Evolutionary conservation across 2,329 filamentous ascomycete genomes (phyloP).

Genomic region (Zymoseptoria pseudotritici): DNA sequence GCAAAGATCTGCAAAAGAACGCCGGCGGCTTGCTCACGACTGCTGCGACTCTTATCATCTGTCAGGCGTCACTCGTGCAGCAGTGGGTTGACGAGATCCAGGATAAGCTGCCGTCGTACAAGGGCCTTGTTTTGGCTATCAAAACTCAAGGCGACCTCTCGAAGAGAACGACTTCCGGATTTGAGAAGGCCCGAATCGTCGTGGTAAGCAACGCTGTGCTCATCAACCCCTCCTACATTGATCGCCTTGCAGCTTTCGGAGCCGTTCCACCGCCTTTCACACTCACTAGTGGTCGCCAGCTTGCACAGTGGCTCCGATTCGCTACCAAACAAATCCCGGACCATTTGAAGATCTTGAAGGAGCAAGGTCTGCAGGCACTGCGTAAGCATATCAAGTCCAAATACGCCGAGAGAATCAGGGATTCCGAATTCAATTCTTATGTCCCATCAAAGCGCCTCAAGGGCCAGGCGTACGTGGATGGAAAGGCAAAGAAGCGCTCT

Average conservation of each 20-base stretch:
- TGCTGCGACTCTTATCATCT: conserved; percentile 54
- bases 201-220: conserved; percentile 49
- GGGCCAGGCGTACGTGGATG: conserved; percentile 17
- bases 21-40: conserved; percentile 34
- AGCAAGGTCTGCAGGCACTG: conserved; percentile 28
- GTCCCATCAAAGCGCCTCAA: conserved; percentile 28
- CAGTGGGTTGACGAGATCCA: conserved; percentile 54
- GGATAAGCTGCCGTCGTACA: conserved; percentile 27
- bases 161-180: conserved; percentile 33
- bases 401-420: conserved; percentile 6
- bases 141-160: conserved; percentile 16
- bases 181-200: conserved; percentile 48
- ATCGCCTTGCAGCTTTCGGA: conserved; percentile 28
- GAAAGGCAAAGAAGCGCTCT: conserved; percentile 7
- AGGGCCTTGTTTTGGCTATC: conserved; percentile 37
- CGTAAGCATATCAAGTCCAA: conserved; percentile 20
- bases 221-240: conserved; percentile 41
- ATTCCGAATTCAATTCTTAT: conserved; percentile 27
- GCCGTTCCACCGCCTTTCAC: conserved; percentile 11
- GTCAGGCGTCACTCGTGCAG: conserved; percentile 46
- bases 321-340: conserved; percentile 36
- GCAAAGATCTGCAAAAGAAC: conserved; percentile 2
- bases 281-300: conserved; percentile 32
- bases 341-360: conserved; percentile 34
- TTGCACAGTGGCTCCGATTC: conserved; percentile 48